Base-by-base conservation (phyloP, 2,329 filamentous ascomycete species). In the Fusarium proliferatum region DNA sequence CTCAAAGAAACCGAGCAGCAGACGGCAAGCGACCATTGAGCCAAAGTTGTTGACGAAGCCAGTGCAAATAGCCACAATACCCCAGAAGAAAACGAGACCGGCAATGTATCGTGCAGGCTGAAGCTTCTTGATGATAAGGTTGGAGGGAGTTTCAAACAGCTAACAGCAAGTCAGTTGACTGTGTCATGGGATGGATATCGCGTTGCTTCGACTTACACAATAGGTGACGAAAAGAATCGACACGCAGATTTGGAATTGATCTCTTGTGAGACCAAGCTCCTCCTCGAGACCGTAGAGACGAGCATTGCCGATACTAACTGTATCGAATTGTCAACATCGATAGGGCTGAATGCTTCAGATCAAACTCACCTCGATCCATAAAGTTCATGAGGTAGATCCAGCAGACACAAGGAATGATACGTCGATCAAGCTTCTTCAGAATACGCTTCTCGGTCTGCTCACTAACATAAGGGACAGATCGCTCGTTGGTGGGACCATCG, bases 251-350 rank as follows among this genome's bases (percentile, higher is more conserved):
- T 92, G 89, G 74, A 89, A 92, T 73, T 91, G 86, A 28, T 87
- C 86, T 6, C 85, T 84, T 34, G 79, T 77, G 72, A 93, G 81
- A 16, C 84, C 82, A 6, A 93, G 83, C 62, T 92, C 90, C 28
- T 86, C 81, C 78, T 92, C 88, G 39, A 77, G 51, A 9, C 59
- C 59, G 15, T 76, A 77, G 3, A 92, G 83, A 13, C 87, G 84
- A 23, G 90, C 90, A 81, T 92, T 92, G 43, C 90, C 89, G 49
- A 93, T 93, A 77, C 93, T 93, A 41, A 92, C 89, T 91, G 67
- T 86, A 8, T 13, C 7, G 26, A 15, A 51, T 16, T 48, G 34
- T 52, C 26, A 62, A 11, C 8, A 1, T 15, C 1, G 5, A 6
- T 1, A 3, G 3, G 1, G 2, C 10, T n/a, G 1, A 3, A 5